phyloP scores from a whole-genome alignment of 352 stramenopile species.

The Phytophthora tubulina region DNA sequence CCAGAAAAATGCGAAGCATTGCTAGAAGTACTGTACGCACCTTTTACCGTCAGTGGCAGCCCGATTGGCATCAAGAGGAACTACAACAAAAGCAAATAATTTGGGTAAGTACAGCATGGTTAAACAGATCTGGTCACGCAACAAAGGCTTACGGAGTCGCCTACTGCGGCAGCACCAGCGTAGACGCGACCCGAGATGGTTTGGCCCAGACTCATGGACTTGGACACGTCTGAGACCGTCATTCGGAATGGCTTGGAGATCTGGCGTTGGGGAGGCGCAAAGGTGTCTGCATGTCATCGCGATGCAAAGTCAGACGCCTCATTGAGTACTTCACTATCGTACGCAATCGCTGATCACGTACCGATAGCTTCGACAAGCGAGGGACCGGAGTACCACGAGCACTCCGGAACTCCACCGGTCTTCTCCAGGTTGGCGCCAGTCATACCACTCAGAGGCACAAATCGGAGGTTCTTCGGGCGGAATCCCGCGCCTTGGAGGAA shows the following conservation, averaged over 20 bases:
- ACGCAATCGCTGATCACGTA: slow-evolving; percentile 29
- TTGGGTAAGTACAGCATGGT: neutral
- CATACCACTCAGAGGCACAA: slow-evolving; percentile 90
- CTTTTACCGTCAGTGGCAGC: slow-evolving; percentile 64
- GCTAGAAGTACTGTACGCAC: slow-evolving; percentile 4
- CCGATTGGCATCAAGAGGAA: slow-evolving; percentile 73
- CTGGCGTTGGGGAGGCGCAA: slow-evolving; percentile 77
- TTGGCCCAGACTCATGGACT: slow-evolving; percentile 84
- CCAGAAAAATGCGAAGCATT: neutral
- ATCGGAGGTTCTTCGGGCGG: slow-evolving; percentile 82
- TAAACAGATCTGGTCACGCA: neutral
- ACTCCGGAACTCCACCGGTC: slow-evolving; percentile 56
- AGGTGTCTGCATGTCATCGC: slow-evolving; percentile 58
- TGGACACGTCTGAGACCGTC: slow-evolving; percentile 87
- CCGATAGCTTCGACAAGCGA: slow-evolving; percentile 86
- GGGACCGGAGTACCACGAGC: slow-evolving; percentile 79
- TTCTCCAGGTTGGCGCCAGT: slow-evolving; percentile 85
- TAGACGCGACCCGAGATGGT: slow-evolving; percentile 91
- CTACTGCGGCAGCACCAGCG: slow-evolving; percentile 67
- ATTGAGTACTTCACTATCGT: neutral
- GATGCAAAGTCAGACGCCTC: slow-evolving; percentile 6
- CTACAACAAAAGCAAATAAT: slow-evolving; percentile 31
- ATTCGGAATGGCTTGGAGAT: slow-evolving; percentile 90
- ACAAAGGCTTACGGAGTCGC: slow-evolving; percentile 63
- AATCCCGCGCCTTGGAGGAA: slow-evolving; percentile 86